Evolutionary conservation across 139 green algal genomes (phyloP).

Genomic region (Edaphochlamys debaryana): DNA sequence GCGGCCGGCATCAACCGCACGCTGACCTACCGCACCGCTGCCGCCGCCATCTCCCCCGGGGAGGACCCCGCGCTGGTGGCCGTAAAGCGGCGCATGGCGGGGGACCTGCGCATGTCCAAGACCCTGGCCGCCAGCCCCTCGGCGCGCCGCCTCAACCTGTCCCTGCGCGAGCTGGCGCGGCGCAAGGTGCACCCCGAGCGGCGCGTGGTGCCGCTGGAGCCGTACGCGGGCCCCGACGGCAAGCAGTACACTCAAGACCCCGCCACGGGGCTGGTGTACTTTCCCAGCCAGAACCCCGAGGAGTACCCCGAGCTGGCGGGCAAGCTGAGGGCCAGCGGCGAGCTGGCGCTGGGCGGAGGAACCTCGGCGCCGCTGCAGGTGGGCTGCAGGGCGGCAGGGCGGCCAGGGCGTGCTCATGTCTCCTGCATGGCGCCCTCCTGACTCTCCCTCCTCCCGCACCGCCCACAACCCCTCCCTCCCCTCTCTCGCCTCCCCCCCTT

Average conservation of each 20-base stretch:
- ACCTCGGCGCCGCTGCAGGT: slow-evolving; percentile 11
- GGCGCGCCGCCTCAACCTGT: slow-evolving; percentile 11
- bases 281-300: neutral
- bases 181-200: slow-evolving; percentile 36
- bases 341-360: neutral
- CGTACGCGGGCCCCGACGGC: slow-evolving; percentile 10
- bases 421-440: too few relatives aligned
- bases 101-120: slow-evolving; percentile 14
- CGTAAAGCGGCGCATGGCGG: slow-evolving; percentile 17
- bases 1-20: neutral
- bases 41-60: neutral
- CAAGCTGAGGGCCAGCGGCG: slow-evolving; percentile 28
- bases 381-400: neutral
- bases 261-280: slow-evolving; percentile 23
- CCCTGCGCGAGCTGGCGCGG: neutral
- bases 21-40: neutral
- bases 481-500: neutral
- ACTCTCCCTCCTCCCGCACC: too few relatives aligned
- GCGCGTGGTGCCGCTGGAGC: slow-evolving; percentile 11
- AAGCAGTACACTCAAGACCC: slow-evolving; percentile 1
- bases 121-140: neutral
- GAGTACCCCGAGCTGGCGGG: slow-evolving; percentile 40
- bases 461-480: neutral
- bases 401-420: too few relatives aligned
- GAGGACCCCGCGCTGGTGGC: neutral